Evolutionary conservation across 129 eudicot species (phyloP), one percentile per base, ranked within the genome.

Genomic region (Saposhnikovia divaricata): DNA sequence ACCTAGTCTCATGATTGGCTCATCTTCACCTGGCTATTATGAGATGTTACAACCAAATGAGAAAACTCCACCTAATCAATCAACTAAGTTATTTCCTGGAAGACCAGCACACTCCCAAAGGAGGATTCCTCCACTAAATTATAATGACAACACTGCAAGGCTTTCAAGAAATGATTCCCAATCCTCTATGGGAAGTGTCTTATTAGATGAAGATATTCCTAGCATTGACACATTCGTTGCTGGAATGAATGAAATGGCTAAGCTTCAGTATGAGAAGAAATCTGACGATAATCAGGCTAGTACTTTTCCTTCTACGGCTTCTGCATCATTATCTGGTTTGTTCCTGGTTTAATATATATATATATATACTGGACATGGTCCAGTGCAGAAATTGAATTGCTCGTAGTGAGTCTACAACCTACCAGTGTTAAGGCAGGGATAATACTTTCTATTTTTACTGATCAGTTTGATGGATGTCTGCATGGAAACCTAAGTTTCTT

Each of bases 171-270:
- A 88, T 78, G 90, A 87, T 85, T 92, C 99, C 78, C 93, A 83
- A 45, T 88, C 92, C 28, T 90, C 97, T 16, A 70, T 81, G 65
- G 93, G 88, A 65, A 92, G 95, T 80, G 81, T 86, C 45, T 75
- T 82, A 66, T 66, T 88, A 10, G 95, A 92, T 81, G 99, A 90
- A 75, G 98, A 92, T 83, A 89, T 96, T 72, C 96, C 98, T 15
- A 96, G 95, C 82, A 86, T 96, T 39, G 93, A 86, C 81, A 86
- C 85, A 15, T 96, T 96, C 69, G 97, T 96, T 79, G 97, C 98
- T 23, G 98, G 93, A 42, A 85, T 96, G 81, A 92, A 88, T 81
- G 94, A 96, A 86, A 88, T 90, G 97, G 99, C 99, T 9, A 92
- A 92, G 85, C 86, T 86, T 79, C 93, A 91, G 55, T 87, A 82